Percentiles rank a stretch among this genome's conserved stretches.
phyloP scores from a whole-genome alignment of 495 filamentous ascomycete genomes.

The Thozetella sp. region DNA sequence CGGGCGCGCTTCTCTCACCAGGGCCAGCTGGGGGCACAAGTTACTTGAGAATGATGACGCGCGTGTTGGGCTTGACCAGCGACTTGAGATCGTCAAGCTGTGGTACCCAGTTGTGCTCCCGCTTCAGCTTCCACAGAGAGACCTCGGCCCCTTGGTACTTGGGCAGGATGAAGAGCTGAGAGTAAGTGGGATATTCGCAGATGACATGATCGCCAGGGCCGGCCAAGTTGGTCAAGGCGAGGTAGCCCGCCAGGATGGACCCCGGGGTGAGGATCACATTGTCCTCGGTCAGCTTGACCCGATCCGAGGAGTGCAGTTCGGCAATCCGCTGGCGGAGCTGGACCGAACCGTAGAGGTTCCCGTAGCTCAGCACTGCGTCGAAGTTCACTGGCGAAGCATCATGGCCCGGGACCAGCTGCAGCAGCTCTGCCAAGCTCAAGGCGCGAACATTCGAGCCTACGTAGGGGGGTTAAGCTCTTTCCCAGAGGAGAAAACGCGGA shows the following conservation, averaged over 20 bases:
- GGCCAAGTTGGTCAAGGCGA: constrained; percentile 68
- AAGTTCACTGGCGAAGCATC: neutral
- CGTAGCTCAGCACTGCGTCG: constrained; percentile 12
- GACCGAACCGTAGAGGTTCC: constrained; percentile 9
- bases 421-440: constrained; percentile 10
- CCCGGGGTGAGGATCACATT: constrained; percentile 75
- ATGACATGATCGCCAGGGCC: constrained; percentile 81
- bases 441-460: constrained; percentile 10
- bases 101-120: constrained; percentile 62
- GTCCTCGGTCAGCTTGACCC: constrained; percentile 32
- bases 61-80: constrained; percentile 72
- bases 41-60: constrained; percentile 29
- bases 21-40: constrained; percentile 11
- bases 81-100: constrained; percentile 64
- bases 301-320: constrained; percentile 4
- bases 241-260: constrained; percentile 78
- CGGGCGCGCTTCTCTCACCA: neutral
- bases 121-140: constrained; percentile 69
- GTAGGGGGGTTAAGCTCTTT: neutral
- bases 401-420: neutral
- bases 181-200: constrained; percentile 85
- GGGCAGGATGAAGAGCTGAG: constrained; percentile 76
- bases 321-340: constrained; percentile 16
- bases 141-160: constrained; percentile 74
- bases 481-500: too few species aligned